These are phyloP conservation scores for Crithidia thermophila DNA, from an alignment of 208 protist species.

Conservation along the genomic window DNA sequence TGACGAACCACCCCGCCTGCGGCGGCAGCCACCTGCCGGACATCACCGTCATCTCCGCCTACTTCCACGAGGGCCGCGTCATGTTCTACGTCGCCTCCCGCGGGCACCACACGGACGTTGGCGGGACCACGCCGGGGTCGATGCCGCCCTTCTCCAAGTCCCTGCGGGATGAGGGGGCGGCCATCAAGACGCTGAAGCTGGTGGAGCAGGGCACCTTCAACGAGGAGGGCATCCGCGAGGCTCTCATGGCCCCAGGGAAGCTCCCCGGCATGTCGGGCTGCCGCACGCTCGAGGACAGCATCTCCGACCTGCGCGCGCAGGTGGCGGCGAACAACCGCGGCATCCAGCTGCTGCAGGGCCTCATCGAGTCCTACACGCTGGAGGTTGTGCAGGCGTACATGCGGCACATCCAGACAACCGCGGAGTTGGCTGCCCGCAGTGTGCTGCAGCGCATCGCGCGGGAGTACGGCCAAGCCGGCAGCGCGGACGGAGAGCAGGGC, in stretches of 20 bases:
- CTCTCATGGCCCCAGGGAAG: conserved; percentile 81
- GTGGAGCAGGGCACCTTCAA: conserved; percentile 88
- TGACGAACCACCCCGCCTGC: conserved; percentile 94
- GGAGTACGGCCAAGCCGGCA: conserved; percentile 36
- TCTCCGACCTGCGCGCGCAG: conserved; percentile 95
- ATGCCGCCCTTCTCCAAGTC: conserved; percentile 95
- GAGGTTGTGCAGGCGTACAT: conserved; percentile 95
- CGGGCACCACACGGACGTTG: conserved; percentile 97
- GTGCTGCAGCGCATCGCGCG: conserved; percentile 80
- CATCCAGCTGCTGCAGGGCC: conserved; percentile 84
- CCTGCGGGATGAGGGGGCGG: conserved; percentile 93
- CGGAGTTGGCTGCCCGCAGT: conserved; percentile 88
- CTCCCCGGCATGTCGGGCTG: conserved; percentile 66
- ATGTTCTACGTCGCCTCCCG: conserved; percentile 95
- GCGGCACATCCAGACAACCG: conserved; percentile 92
- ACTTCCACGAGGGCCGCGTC: conserved; percentile 60
- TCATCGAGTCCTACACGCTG: conserved; percentile 87
- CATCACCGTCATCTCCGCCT: conserved; percentile 96
- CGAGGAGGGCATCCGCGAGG: conserved; percentile 82
- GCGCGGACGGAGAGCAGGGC: conserved; percentile 1
- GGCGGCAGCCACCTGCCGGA: conserved; percentile 97
- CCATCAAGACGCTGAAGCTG: conserved; percentile 93
- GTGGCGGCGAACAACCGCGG: conserved; percentile 94
- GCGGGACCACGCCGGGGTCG: conserved; percentile 94
- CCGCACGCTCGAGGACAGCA: conserved; percentile 90